phyloP scores from a whole-genome alignment of 2,329 filamentous ascomycete species.

The Ceratocystis alfenasii region DNA sequence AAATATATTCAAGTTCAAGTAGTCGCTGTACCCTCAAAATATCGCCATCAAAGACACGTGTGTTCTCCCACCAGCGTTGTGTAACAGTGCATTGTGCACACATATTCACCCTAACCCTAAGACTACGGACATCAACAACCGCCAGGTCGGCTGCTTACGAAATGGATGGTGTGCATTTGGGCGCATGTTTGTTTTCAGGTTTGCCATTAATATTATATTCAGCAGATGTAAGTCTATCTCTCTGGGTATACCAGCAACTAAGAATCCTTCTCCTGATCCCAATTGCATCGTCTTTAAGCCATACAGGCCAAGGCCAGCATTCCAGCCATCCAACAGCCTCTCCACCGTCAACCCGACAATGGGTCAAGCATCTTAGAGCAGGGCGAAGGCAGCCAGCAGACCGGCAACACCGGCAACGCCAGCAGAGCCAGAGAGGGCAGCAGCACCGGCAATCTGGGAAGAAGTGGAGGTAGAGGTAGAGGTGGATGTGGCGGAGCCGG shows the following conservation, averaged over 20 bases:
- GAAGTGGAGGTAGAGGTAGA: conserved; percentile 3
- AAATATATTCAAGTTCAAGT: too few species aligned
- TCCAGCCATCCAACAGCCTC: background rate
- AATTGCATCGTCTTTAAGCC: background rate
- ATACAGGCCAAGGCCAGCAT: background rate
- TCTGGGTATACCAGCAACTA: background rate
- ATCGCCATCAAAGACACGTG: too few species aligned
- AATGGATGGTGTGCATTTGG: background rate
- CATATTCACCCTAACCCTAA: too few species aligned
- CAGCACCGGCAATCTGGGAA: background rate
- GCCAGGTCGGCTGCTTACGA: background rate
- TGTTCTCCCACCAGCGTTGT: too few species aligned
- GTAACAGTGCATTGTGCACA: too few species aligned
- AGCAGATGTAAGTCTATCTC: conserved; percentile 8
- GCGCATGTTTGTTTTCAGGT: background rate
- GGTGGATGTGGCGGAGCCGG: background rate
- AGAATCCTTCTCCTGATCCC: background rate
- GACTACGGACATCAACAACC: too few species aligned
- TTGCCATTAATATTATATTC: conserved; percentile 12
- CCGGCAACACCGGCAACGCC: conserved; percentile 17
- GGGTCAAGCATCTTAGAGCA: conserved; percentile 15
- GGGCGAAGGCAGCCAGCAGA: conserved; percentile 18
- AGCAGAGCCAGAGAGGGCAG: conserved; percentile 4
- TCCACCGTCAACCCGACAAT: background rate
- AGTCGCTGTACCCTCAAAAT: too few species aligned